Evolutionary conservation across 805 yeast species (phyloP).

Genomic region (Starmerella apis): DNA sequence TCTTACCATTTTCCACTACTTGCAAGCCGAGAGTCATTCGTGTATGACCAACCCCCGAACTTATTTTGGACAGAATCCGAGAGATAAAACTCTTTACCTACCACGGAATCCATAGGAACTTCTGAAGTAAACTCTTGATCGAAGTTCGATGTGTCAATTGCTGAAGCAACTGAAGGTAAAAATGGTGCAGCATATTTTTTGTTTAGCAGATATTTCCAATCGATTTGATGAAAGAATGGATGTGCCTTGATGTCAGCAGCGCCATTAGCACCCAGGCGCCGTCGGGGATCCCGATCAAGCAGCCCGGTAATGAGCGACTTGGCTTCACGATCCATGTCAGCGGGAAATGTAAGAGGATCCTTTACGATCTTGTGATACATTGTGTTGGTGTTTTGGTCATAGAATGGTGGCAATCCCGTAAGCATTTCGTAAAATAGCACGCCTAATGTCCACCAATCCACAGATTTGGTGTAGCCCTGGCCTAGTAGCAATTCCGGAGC

Average conservation of each 20-base stretch:
- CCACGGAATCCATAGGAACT: slow-evolving; percentile 89
- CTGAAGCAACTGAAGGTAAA: slow-evolving; percentile 79
- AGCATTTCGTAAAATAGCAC: slow-evolving; percentile 89
- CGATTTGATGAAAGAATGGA: slow-evolving; percentile 76
- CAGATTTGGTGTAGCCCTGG: slow-evolving; percentile 89
- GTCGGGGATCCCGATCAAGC: slow-evolving; percentile 72
- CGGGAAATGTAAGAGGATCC: slow-evolving; percentile 82
- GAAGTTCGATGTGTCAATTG: slow-evolving; percentile 85
- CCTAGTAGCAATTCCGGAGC: slow-evolving; percentile 90
- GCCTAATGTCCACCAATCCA: slow-evolving; percentile 98
- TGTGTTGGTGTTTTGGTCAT: slow-evolving; percentile 81
- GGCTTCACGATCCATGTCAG: slow-evolving; percentile 76
- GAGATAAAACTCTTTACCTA: slow-evolving; percentile 61
- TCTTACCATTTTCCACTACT: slow-evolving; percentile 29
- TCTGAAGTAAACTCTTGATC: slow-evolving; percentile 81
- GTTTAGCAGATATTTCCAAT: slow-evolving; percentile 71
- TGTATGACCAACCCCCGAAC: slow-evolving; percentile 97
- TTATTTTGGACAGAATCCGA: slow-evolving; percentile 95
- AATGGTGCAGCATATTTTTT: slow-evolving; percentile 93
- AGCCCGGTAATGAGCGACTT: slow-evolving; percentile 65
- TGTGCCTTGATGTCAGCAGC: slow-evolving; percentile 77
- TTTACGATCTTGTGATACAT: slow-evolving; percentile 92
- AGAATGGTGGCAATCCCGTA: slow-evolving; percentile 94
- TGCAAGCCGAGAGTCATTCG: slow-evolving; percentile 30
- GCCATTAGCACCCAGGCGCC: slow-evolving; percentile 68